Evolutionary conservation across 2,329 filamentous ascomycete genomes (phyloP).

Genomic region (Colletotrichum shisoi): DNA sequence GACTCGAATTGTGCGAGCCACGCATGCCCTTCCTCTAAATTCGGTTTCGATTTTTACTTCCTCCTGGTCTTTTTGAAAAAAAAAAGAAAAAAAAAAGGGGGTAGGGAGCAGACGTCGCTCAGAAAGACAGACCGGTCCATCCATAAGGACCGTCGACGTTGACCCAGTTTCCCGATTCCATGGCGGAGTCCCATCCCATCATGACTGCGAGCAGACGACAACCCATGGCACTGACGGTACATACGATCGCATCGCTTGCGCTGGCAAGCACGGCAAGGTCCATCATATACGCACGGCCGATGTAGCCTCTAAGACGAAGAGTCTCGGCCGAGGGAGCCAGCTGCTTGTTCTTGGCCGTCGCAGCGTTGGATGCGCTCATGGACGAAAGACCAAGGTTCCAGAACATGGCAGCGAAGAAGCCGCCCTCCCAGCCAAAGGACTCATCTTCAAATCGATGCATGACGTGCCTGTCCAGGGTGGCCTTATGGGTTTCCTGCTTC

Average conservation of each 20-base stretch:
- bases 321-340: slow-evolving; percentile 59
- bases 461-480: slow-evolving; percentile 54
- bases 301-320: slow-evolving; percentile 73
- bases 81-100: background rate
- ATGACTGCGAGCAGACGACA: slow-evolving; percentile 83
- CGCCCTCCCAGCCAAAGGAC: slow-evolving; percentile 85
- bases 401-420: slow-evolving; percentile 83
- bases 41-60: background rate
- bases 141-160: slow-evolving; percentile 78
- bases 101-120: background rate
- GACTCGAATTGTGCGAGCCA: slow-evolving; percentile 25
- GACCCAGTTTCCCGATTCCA: slow-evolving; percentile 69
- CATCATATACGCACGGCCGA: slow-evolving; percentile 82
- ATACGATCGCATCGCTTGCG: slow-evolving; percentile 75
- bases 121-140: slow-evolving; percentile 60
- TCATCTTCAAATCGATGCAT: slow-evolving; percentile 76
- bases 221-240: slow-evolving; percentile 75
- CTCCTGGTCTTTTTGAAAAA: background rate
- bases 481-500: slow-evolving; percentile 59
- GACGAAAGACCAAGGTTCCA: slow-evolving; percentile 73
- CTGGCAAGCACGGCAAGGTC: slow-evolving; percentile 77
- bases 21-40: background rate
- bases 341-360: slow-evolving; percentile 47
- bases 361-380: slow-evolving; percentile 49
- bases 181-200: slow-evolving; percentile 80